Evolutionary conservation across 2,329 filamentous ascomycete genomes (phyloP).

Genomic region (Penicillium vulpinum): DNA sequence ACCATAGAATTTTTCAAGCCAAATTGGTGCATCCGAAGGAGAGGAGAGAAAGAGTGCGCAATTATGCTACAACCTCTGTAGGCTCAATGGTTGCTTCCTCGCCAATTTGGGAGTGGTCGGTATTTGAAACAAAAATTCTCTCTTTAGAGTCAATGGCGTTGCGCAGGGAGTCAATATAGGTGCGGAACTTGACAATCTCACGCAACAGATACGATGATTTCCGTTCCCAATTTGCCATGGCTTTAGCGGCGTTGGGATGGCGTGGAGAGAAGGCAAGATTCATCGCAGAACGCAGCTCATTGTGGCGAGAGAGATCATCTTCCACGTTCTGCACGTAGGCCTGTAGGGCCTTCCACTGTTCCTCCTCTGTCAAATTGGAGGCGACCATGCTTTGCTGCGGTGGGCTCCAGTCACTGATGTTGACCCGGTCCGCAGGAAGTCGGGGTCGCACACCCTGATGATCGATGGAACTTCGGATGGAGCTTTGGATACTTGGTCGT

Average conservation of each 20-base stretch:
- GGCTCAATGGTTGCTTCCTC: constrained; percentile 3
- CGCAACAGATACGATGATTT: constrained; percentile 88
- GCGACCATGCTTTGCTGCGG: constrained; percentile 89
- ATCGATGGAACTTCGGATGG: constrained; percentile 66
- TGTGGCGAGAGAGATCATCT: constrained; percentile 80
- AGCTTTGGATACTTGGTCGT: constrained; percentile 60
- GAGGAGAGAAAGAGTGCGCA: neutral
- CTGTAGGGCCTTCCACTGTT: constrained; percentile 74
- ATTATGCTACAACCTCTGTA: neutral
- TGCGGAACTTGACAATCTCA: constrained; percentile 95
- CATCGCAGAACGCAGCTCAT: constrained; percentile 84
- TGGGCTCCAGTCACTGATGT: constrained; percentile 84
- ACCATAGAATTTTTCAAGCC: constrained; percentile 1
- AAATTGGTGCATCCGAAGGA: neutral
- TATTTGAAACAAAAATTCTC: constrained; percentile 60
- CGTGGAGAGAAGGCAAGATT: constrained; percentile 84
- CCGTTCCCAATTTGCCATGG: constrained; percentile 95
- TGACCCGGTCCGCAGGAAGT: constrained; percentile 79
- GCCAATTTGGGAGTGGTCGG: constrained; percentile 12
- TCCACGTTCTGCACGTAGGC: constrained; percentile 84
- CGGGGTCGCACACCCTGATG: constrained; percentile 63
- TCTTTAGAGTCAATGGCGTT: constrained; percentile 69
- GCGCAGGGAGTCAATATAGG: constrained; percentile 83
- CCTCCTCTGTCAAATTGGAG: constrained; percentile 72
- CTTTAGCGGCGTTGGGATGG: constrained; percentile 74